A percentile compares a stretch with the other conserved stretches of the same genome.
Conservation (phyloP, 306 rosid genomes). For the Clitoria ternatea region DNA sequence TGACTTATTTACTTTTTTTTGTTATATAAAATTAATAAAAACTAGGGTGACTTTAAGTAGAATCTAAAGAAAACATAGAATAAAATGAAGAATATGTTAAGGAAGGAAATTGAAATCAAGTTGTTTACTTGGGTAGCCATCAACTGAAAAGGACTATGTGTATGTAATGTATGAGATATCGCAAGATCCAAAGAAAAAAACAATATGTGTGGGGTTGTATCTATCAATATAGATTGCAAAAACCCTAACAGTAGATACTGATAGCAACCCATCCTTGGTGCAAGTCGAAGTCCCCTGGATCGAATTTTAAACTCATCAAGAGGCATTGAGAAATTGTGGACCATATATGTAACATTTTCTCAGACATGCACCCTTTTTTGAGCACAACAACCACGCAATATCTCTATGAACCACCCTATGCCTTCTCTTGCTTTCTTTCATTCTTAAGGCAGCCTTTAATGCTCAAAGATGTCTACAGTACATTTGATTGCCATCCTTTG, state of each 20-base stretch:
- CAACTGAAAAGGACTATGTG: conserved; percentile 43
- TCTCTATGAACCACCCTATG: conserved; percentile 31
- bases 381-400: conserved; percentile 31
- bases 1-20: no score
- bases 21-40: no score
- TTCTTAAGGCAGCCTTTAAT: conserved; percentile 36
- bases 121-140: not conserved
- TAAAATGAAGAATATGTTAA: not conserved
- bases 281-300: conserved; percentile 53
- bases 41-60: no score
- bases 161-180: conserved; percentile 33
- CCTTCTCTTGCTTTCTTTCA: conserved; percentile 31
- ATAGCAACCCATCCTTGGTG: conserved; percentile 59
- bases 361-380: conserved; percentile 23
- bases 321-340: conserved; percentile 37
- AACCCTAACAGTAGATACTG: conserved; percentile 53
- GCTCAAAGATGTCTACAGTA: conserved; percentile 24
- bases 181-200: conserved; percentile 46
- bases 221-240: conserved; percentile 47
- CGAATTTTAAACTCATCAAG: conserved; percentile 33
- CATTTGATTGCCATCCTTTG: conserved; percentile 27
- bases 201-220: conserved; percentile 46
- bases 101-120: conserved; percentile 10
- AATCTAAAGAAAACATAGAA: not conserved
- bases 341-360: conserved; percentile 33